Base-by-base conservation (phyloP, 106 monocot species). In the Dioscorea alata region DNA sequence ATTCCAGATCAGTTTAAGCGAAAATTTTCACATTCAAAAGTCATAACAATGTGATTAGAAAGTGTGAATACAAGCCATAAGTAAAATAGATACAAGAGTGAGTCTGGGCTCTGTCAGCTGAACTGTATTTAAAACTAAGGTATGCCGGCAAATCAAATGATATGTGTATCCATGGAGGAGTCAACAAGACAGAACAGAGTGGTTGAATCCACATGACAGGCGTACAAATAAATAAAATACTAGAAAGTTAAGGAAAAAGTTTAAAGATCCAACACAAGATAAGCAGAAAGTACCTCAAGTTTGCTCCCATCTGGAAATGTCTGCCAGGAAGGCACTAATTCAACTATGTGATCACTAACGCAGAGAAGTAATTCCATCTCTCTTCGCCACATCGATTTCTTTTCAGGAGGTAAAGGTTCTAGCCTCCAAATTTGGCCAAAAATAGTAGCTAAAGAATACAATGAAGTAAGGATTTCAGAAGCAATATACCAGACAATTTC, bases 301-400 rank as follows among this genome's bases (percentile, higher is more conserved):
- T 61, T 80, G 65, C 72, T 76, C 28, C 84, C 84, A 69, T 84
- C 80, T 4, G 84, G 72, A 33, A 76, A 69, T 69, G 80, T 68
- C 66, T 80, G 80, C 42, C 67, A 80, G 50, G 84, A 69, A 9
- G 84, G 84, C 28, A 61, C 61, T 14, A 76, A 48, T 58, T 84
- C 80, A 23, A 84, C 84, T 8, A 84, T 76, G 76, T 84, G 76
- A 52, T 84, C 76, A 49, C 76, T 76, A 33, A 84, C 76, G 18
- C 72, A 76, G 28, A 80, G 80, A 65, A 84, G 79, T 68, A 71
- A 80, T 0, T 84, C 72, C 73, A 84, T 84, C 65, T 84, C 84
- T 34, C 79, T 72, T 53, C 56, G 23, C 84, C 84, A 84, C 80
- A 84, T 72, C 16, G 68, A 60, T 59, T 76, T 84, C 69, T 84